phyloP scores from a whole-genome alignment of 2,329 filamentous ascomycete species.

The Exophiala phaeomuriformis region DNA sequence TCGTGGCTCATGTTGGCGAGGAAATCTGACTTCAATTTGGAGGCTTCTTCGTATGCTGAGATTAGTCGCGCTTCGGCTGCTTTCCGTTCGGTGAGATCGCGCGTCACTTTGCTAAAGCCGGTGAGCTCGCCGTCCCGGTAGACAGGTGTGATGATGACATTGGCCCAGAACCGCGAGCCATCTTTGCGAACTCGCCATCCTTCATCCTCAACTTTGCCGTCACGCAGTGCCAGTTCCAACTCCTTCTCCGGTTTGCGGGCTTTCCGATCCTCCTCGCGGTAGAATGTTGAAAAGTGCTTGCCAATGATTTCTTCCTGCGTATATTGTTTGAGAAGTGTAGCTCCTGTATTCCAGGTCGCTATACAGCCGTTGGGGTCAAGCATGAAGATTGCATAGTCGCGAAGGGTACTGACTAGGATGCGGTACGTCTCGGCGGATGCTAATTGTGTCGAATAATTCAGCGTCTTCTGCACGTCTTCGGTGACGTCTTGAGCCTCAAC shows the following conservation, averaged over 20 bases:
- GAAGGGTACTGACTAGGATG: slow-evolving; percentile 55
- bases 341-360: slow-evolving; percentile 53
- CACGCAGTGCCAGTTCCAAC: slow-evolving; percentile 46
- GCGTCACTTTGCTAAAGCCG: slow-evolving; percentile 54
- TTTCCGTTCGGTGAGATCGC: slow-evolving; percentile 41
- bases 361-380: slow-evolving; percentile 51
- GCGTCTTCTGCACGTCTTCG: slow-evolving; percentile 26
- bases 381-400: slow-evolving; percentile 58
- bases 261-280: slow-evolving; percentile 45
- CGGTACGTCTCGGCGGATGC: slow-evolving; percentile 51
- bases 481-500: slow-evolving; percentile 39
- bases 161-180: slow-evolving; percentile 54
- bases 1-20: slow-evolving; percentile 59
- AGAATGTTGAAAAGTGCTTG: slow-evolving; percentile 53
- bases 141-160: slow-evolving; percentile 53
- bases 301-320: slow-evolving; percentile 49
- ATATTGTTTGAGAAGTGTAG: slow-evolving; percentile 51
- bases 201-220: slow-evolving; percentile 53
- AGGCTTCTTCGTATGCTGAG: slow-evolving; percentile 54
- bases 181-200: slow-evolving; percentile 55
- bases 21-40: slow-evolving; percentile 56
- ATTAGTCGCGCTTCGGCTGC: slow-evolving; percentile 50
- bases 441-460: slow-evolving; percentile 37
- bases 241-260: slow-evolving; percentile 47
- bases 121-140: slow-evolving; percentile 48